Base-by-base conservation (phyloP, 1,284 basidiomycete species). In the Leccinum subrobustum region DNA sequence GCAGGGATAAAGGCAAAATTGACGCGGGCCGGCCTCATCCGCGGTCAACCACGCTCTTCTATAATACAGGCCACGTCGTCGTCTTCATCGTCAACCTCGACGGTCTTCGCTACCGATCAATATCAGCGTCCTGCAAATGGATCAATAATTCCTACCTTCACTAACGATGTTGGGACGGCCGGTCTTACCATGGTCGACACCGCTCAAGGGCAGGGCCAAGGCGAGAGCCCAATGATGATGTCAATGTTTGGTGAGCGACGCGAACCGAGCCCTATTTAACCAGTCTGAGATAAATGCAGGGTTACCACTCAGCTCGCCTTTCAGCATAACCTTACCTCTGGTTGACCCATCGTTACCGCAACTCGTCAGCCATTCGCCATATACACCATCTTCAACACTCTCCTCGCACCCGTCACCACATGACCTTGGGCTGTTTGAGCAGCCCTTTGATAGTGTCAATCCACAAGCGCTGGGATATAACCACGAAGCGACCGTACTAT, bases 1-100 rank as follows among this genome's bases (percentile, higher is more conserved):
- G 88, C 88, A n/a, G 81, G 84, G 61, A 92, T 92, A 74, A 92
- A 92, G 73, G 84, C 87, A 50, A 87, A 90, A 70, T 80, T 92
- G 58, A 87, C 87, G 53, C 80, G 86, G 63, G 85, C 84, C 57
- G 89, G 89, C 62, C 83, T 90, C 72, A 91, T 92, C 66, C 87
- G 90, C 48, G 90, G 90, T 39, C 89, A 91, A 70, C 89, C 89
- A 18, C 84, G 88, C 25, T 76, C 85, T 39, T 78, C 81, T 35
- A 76, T 82, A 59, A 70, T 81, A 56, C 75, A 77, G 59, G 73
- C 77, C 23, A 64, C 70, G 1, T 70, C 75, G 33, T 54, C 53
- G 12, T 65, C 67, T 57, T 65, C 74, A 27, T 61, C 71, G 29
- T 64, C 68, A 4, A 29, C 51, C 9, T 73, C 68, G 23, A 63